Conservation (phyloP, 108 stramenopile genomes). For the Bacterosira constricta region DNA sequence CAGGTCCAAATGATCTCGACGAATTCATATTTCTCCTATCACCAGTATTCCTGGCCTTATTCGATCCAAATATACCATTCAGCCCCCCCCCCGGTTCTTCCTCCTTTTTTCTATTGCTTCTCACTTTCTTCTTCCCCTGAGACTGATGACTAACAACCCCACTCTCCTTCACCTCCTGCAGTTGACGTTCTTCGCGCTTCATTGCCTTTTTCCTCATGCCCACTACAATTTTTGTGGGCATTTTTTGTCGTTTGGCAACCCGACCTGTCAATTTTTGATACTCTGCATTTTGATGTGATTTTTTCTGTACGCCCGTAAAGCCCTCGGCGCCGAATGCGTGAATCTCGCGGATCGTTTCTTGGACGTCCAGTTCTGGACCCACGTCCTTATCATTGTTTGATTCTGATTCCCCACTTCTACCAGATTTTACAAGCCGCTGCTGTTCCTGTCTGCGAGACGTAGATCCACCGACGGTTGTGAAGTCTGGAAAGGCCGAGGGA, state of each 20-base stretch:
- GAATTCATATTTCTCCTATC: conserved; percentile 44
- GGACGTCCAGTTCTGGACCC: conserved; percentile 51
- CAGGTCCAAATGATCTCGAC: conserved; percentile 64
- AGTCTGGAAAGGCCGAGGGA: conserved; percentile 71
- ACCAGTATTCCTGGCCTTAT: conserved; percentile 46
- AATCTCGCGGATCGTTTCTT: conserved; percentile 74
- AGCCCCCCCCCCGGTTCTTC: conserved; percentile 7
- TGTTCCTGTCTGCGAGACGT: conserved; percentile 21
- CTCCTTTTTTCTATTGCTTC: conserved; percentile 34
- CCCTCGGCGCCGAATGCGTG: conserved; percentile 74
- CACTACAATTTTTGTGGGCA: conserved; percentile 72
- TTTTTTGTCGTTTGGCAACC: conserved; percentile 63
- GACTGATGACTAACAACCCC: conserved; percentile 67
- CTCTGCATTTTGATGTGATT: conserved; percentile 65
- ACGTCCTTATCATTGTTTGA: background rate
- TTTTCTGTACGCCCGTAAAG: conserved; percentile 71
- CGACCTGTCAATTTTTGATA: conserved; percentile 75
- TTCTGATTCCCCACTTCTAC: background rate
- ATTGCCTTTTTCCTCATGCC: conserved; percentile 74
- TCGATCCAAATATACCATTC: conserved; percentile 46
- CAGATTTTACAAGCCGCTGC: conserved; percentile 6
- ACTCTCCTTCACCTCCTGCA: conserved; percentile 69
- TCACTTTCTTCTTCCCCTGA: conserved; percentile 23
- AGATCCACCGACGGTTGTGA: conserved; percentile 47
- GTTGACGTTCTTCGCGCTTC: conserved; percentile 56